Conservation (phyloP, 768 basidiomycete genomes). For the Pulveroboletus frians region DNA sequence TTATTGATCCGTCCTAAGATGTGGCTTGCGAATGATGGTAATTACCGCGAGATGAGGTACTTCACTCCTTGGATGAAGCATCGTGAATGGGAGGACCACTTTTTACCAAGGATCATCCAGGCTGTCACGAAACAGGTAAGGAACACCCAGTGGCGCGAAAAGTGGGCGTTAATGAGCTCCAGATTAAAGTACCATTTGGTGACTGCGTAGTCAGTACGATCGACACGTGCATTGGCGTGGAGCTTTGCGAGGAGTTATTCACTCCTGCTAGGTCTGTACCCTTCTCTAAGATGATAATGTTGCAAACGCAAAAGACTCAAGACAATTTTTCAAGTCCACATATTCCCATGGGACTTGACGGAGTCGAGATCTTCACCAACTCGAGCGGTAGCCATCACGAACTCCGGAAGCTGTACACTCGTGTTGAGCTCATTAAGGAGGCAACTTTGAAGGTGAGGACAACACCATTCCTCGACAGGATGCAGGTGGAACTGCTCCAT, state of each 20-base stretch:
- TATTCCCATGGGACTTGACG: constrained; percentile 95
- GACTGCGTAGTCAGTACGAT: constrained; percentile 90
- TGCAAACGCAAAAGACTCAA: neutral
- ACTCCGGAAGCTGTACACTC: constrained; percentile 87
- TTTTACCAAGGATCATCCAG: constrained; percentile 84
- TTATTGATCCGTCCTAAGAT: constrained; percentile 96
- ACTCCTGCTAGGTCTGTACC: constrained; percentile 79
- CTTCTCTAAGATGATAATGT: neutral
- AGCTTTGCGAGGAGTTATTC: constrained; percentile 96
- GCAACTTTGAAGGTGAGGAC: constrained; percentile 81
- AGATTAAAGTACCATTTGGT: constrained; percentile 92
- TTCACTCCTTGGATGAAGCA: constrained; percentile 96
- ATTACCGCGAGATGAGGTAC: constrained; percentile 85
- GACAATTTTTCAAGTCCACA: constrained; percentile 69
- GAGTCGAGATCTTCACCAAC: constrained; percentile 98
- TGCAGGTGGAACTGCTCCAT: neutral
- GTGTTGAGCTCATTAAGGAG: constrained; percentile 94
- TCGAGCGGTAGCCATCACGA: constrained; percentile 98
- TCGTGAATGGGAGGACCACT: constrained; percentile 86
- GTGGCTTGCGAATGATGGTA: constrained; percentile 99
- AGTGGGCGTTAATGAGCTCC: neutral
- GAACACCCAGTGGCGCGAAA: neutral
- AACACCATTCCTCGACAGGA: neutral
- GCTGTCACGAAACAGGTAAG: constrained; percentile 82
- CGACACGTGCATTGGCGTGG: constrained; percentile 95